Percentiles rank a stretch among this genome's conserved stretches.
Conservation (phyloP, 257 asterid species). For the Primulina tabacum region DNA sequence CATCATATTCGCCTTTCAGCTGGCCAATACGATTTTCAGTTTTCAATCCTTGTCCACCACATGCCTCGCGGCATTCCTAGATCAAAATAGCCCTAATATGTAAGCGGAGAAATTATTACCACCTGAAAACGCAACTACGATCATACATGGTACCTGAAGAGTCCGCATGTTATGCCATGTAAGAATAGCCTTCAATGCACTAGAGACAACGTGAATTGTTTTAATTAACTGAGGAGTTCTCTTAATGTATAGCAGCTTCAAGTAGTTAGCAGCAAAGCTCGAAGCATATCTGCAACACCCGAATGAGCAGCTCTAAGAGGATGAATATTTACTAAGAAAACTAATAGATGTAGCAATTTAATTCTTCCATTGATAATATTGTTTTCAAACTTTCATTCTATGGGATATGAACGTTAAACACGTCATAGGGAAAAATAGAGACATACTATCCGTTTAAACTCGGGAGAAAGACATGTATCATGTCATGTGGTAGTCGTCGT, state of each 20-base stretch:
- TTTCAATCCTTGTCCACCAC: constrained; percentile 97
- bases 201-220: constrained; percentile 83
- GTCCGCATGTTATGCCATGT: constrained; percentile 98
- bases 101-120: constrained; percentile 25
- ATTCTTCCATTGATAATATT: background rate
- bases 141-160: constrained; percentile 66
- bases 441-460: too few relatives aligned
- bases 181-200: constrained; percentile 78
- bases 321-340: background rate
- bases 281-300: constrained; percentile 68
- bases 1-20: constrained; percentile 86
- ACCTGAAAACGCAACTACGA: constrained; percentile 1
- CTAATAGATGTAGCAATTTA: background rate
- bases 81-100: constrained; percentile 16
- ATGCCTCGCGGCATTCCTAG: constrained; percentile 97
- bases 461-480: background rate
- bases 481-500: background rate
- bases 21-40: constrained; percentile 94
- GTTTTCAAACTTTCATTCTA: background rate
- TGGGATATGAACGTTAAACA: background rate
- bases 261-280: constrained; percentile 77
- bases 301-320: constrained; percentile 13
- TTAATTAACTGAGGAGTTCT: constrained; percentile 80
- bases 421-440: background rate
- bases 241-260: constrained; percentile 64